These are phyloP conservation scores for Calonectria pteridis DNA, from an alignment of 2,329 filamentous ascomycete genomes.

Conservation along the genomic window DNA sequence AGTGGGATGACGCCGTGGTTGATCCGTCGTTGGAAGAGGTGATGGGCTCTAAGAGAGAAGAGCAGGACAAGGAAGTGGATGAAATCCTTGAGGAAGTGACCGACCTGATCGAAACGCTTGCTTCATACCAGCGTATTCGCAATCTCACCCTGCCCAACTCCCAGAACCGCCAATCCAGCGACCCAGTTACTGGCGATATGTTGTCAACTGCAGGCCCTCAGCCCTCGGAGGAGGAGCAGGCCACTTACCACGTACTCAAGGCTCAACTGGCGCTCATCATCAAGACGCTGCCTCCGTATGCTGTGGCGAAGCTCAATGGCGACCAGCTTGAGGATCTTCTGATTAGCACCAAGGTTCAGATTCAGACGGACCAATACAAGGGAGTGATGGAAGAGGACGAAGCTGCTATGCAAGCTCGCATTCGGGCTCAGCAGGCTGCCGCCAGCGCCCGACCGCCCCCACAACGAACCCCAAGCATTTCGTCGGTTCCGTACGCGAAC, in stretches of 20 bases:
- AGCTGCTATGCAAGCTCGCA: slow-evolving; percentile 65
- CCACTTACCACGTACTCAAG: slow-evolving; percentile 79
- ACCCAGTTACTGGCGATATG: slow-evolving; percentile 76
- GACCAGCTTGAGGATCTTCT: slow-evolving; percentile 87
- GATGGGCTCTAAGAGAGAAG: slow-evolving; percentile 64
- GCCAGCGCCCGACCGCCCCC: slow-evolving; percentile 50
- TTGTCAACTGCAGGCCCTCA: slow-evolving; percentile 75
- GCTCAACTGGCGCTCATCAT: slow-evolving; percentile 81
- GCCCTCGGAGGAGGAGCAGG: slow-evolving; percentile 72
- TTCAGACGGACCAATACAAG: slow-evolving; percentile 79
- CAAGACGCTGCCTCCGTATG: slow-evolving; percentile 82
- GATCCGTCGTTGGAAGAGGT: slow-evolving; percentile 69
- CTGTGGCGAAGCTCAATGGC: slow-evolving; percentile 86
- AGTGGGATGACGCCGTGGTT: slow-evolving; percentile 69
- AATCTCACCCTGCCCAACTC: slow-evolving; percentile 77
- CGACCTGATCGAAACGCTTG: slow-evolving; percentile 80
- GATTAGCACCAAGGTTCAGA: slow-evolving; percentile 82
- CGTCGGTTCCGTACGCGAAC: slow-evolving; percentile 55
- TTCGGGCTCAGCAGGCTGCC: slow-evolving; percentile 54
- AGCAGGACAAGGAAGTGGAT: slow-evolving; percentile 76
- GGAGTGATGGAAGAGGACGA: slow-evolving; percentile 90
- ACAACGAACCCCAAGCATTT: slow-evolving; percentile 54
- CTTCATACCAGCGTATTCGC: slow-evolving; percentile 84
- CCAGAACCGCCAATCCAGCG: slow-evolving; percentile 69
- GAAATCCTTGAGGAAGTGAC: slow-evolving; percentile 80